Evolutionary conservation across 176 grass and related monocot species (phyloP), one percentile per base, ranked within the genome.

Genomic region (Bromus sterilis): DNA sequence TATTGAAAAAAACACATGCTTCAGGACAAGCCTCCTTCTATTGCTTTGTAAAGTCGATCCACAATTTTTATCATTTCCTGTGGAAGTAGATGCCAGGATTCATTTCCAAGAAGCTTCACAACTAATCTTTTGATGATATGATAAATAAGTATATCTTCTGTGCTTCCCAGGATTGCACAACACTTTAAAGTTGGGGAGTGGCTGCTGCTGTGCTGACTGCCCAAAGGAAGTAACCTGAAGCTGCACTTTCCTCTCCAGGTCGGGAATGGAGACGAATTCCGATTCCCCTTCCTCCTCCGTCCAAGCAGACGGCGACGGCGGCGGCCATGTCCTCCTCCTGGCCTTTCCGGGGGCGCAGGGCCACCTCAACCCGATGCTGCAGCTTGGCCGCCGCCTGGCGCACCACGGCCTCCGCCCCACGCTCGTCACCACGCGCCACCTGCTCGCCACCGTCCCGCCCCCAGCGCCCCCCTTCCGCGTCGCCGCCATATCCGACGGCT

Each of bases 341-440:
- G 66, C 66, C 37, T 14, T 70, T 12, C 66, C 37, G 6, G 66
- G 0, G n/a, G 66, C 66, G 66, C 66, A 70, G 66, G 66, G 66
- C 37, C 66, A 70, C 37, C 66, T 70, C 37, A 70, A 70, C 37
- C 66, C 66, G 11, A 70, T 70, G 66, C 66, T 70, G 37, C 66
- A 70, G 37, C 41, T 70, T 37, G 66, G 66, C 66, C 66, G 37
- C 23, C 37, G 66, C 66, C 66, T 70, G 6, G 66, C 66, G 11
- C 43, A 70, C 37, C 37, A 70, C 39, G 66, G 66, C 66, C 66
- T 70, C 66, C 66, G 66, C 23, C 66, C 66, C 66, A 70, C 66
- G 66, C 37, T 70, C 23, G 23, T 70, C 66, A 70, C 66, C 37
- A 70, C 66, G 6, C 66, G 66, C 66, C 23, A 70, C 66, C 66